These are phyloP conservation scores for Ormosia emarginata DNA, from an alignment of 306 rosid genomes.

Conservation along the genomic window DNA sequence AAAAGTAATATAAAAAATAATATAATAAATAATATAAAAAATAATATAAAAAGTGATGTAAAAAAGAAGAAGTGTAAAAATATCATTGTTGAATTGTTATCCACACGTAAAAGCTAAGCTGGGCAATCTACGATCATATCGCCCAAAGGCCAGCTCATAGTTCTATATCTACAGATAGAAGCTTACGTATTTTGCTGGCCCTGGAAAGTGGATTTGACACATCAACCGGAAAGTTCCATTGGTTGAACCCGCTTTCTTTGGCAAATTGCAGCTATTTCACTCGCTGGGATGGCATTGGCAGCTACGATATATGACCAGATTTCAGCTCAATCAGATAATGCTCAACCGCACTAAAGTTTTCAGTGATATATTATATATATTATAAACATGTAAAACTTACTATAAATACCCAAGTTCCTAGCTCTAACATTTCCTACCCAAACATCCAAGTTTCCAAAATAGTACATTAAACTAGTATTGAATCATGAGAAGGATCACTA, in stretches of 20 bases:
- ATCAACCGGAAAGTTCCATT: conserved; percentile 6
- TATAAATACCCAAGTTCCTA: conserved; percentile 27
- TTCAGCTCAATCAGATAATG: conserved; percentile 23
- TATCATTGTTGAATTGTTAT: no score
- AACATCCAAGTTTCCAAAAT: neutral
- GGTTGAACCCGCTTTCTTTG: neutral
- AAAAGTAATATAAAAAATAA: no score
- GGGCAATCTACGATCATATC: neutral
- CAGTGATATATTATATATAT: neutral
- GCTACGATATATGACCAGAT: neutral
- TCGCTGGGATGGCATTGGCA: neutral
- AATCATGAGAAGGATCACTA: neutral
- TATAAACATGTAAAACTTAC: neutral
- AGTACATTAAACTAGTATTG: neutral
- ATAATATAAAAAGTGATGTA: no score
- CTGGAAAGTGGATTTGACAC: conserved; percentile 36
- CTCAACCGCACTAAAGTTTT: conserved; percentile 20
- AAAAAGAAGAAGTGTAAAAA: no score
- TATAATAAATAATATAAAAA: no score
- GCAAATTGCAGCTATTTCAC: conserved; percentile 22
- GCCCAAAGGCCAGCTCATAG: neutral
- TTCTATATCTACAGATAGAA: neutral
- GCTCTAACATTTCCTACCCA: conserved; percentile 3
- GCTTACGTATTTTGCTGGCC: neutral
- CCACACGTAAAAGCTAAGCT: neutral